Conservation (phyloP, 768 basidiomycete genomes). For the Leucosporidium yakuticum region DNA sequence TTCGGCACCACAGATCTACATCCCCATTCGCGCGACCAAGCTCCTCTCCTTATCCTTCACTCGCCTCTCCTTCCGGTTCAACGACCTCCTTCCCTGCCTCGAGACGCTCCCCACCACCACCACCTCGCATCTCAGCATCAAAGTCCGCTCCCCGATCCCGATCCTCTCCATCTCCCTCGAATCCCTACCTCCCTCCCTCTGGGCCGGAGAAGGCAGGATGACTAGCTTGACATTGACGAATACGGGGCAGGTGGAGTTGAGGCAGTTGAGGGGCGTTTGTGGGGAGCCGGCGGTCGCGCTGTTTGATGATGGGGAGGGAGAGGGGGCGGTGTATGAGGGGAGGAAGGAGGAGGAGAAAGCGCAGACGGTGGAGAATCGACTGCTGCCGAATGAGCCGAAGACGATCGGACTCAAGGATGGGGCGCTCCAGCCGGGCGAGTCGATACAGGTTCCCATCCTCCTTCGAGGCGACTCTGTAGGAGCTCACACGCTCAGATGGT, state of each 20-base stretch:
- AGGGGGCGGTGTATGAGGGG: not conserved
- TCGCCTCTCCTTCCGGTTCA: conserved; percentile 24
- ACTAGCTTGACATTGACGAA: conserved; percentile 18
- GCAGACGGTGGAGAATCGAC: not conserved
- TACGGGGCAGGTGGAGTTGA: conserved; percentile 13
- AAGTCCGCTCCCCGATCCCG: conserved; percentile 62
- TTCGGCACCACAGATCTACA: conserved; percentile 11
- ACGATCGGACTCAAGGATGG: conserved; percentile 42
- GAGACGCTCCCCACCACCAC: conserved; percentile 68
- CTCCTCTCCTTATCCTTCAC: conserved; percentile 11
- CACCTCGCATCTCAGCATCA: conserved; percentile 54
- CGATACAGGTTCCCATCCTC: conserved; percentile 52
- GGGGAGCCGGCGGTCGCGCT: conserved; percentile 16
- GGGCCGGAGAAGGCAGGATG: conserved; percentile 46
- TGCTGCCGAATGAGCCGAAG: not conserved
- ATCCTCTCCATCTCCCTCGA: conserved; percentile 49
- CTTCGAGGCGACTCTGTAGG: conserved; percentile 54
- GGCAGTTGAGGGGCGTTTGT: conserved; percentile 15
- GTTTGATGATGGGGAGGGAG: not conserved
- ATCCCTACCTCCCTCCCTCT: conserved; percentile 21
- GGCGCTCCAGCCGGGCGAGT: conserved; percentile 51
- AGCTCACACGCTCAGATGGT: conserved; percentile 53
- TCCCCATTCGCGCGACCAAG: conserved; percentile 9
- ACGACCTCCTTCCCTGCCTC: conserved; percentile 51
- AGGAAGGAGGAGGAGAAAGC: not conserved